Base-by-base conservation (phyloP, 2,329 filamentous ascomycete species). In the Coniochaeta pulveracea region DNA sequence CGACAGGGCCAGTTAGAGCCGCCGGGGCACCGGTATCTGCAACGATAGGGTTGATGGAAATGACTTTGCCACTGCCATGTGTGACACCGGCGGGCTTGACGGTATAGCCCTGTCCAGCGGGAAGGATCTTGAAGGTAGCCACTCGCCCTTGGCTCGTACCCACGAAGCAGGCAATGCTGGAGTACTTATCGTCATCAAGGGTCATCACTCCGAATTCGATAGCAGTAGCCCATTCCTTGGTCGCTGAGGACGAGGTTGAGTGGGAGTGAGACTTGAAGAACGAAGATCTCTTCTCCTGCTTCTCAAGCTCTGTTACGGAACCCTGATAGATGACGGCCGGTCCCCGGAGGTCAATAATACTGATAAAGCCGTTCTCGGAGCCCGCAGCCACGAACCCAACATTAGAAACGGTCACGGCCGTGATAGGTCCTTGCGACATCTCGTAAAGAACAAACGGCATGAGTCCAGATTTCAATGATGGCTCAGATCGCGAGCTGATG, bases 141-240 rank as follows among this genome's bases (percentile, higher is more conserved):
- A 96, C 63, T 46, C 84, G 85, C 25, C 91, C 91, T 19, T 76
- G 56, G 43, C 80, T 88, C 0, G 91, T 96, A 14, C 91, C 91
- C 2, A 93, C 83, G 44, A 96, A 93, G 43, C 91, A 82, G 37
- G 80, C 76, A 36, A 98, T 93, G 48, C 86, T 95, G 2, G 91
- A 96, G 52, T 93, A 98, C 42, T 85, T 77, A 49, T 96, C 89
- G n/a, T 80, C 83, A 26, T 96, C 91, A 4, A 95, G 61, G 3
- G 83, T 93, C 76, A 98, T 80, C 29, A 94, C 85, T 34, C 85
- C 85, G 58, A 96, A 98, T 49, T 95, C 85, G 18, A 96, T 76
- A 19, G 64, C 69, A 0, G 85, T 85, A 1, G 85, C 76, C 72
- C 78, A 93, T 48, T 95, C 88, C 30, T 66, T 68, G 3, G 46